Conservation (phyloP, 352 stramenopile species). For the Phytopythium boreale region DNA sequence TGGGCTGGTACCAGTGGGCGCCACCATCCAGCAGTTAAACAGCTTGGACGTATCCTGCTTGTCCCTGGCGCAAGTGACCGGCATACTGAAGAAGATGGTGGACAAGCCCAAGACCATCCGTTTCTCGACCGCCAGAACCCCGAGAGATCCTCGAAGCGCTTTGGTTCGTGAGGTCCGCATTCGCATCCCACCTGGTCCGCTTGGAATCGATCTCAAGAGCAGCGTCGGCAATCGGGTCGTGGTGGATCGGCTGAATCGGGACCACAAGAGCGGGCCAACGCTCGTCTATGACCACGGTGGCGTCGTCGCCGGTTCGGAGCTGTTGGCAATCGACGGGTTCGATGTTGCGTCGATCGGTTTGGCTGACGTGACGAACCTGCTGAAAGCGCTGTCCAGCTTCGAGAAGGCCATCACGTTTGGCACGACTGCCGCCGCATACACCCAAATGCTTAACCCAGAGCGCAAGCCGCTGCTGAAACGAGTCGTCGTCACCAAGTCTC, state of each 20-base stretch:
- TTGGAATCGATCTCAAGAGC: constrained; percentile 55
- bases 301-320: constrained; percentile 41
- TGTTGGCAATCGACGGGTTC: constrained; percentile 53
- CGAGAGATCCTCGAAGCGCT: constrained; percentile 7
- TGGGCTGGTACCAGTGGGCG: constrained; percentile 29
- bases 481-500: constrained; percentile 19
- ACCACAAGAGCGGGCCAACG: constrained; percentile 27
- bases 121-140: constrained; percentile 17
- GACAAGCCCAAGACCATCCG: constrained; percentile 33
- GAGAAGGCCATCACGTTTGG: constrained; percentile 65
- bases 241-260: constrained; percentile 40
- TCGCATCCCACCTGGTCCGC: constrained; percentile 33
- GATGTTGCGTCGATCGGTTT: constrained; percentile 34
- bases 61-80: constrained; percentile 26
- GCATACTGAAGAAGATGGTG: constrained; percentile 46
- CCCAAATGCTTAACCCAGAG: constrained; percentile 23
- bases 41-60: constrained; percentile 54
- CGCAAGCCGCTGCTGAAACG: constrained; percentile 10
- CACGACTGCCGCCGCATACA: constrained; percentile 31
- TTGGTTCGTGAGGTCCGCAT: constrained; percentile 32
- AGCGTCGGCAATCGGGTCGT: constrained; percentile 36
- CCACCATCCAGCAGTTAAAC: constrained; percentile 45
- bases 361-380: constrained; percentile 27
- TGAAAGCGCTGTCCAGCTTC: constrained; percentile 32
- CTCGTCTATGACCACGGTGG: constrained; percentile 40